Base-by-base conservation (phyloP, 2,329 filamentous ascomycete species). In the Aspergillus costaricaensis region DNA sequence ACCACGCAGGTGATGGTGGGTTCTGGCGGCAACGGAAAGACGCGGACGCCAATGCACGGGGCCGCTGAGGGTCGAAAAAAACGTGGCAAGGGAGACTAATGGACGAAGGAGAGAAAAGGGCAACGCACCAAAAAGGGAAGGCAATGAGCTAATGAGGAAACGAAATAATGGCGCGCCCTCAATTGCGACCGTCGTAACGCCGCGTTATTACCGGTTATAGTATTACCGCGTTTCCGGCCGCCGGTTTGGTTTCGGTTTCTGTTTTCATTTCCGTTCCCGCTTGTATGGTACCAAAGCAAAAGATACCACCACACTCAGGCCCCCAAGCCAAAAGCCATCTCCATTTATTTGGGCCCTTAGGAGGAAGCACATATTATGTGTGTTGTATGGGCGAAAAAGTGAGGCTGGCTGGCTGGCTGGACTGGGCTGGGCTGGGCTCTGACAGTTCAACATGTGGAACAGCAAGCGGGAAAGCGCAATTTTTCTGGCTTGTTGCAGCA, bases 1-100 rank as follows among this genome's bases (percentile, higher is more conserved):
- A 65, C 60, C 59, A 60, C 59, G 62, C 60, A 64, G 62, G 61
- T 63, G 60, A 62, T 53, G 62, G 68, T 70, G 70, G 69, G 63
- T 70, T 67, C 59, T 67, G 67, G 69, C 60, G 62, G 65, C 65
- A 70, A 67, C 71, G 70, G 71, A 72, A 72, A 71, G 68, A 70
- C 62, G 69, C 70, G 70, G 70, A 72, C 71, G 69, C 70, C 66
- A 72, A 70, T 71, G 71, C 70, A 72, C 59, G 64, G 62, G 58
- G 64, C 71, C 70, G 70, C 70, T 70, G 69, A 67, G 70, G 67
- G 70, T 68, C 63, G 56, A 58, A 62, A 65, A 68, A 72, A 70
- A 68, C 69, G 69, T 70, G 69, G 69, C 68, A 68, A 67, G 50
- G 55, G 51, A 51, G 48, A 49, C 36, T 59, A 59, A 48, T 14